These are phyloP conservation scores for Carex pumila DNA, from an alignment of 176 grass and related monocot genomes.

Conservation along the genomic window DNA sequence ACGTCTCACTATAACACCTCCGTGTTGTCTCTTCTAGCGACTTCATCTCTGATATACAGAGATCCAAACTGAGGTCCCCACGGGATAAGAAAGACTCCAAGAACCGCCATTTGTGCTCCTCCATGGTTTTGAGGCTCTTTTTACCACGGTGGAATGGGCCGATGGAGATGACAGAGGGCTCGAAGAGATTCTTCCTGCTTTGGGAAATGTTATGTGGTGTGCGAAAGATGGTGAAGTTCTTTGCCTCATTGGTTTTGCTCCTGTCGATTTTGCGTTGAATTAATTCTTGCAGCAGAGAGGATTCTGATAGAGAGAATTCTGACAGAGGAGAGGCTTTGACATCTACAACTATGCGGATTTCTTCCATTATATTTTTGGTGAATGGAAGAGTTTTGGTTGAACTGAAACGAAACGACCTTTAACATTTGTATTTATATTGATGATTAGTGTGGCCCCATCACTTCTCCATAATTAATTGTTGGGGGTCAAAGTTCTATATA, in stretches of 20 bases:
- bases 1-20: not conserved
- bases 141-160: not conserved
- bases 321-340: not conserved
- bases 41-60: conserved; percentile 12
- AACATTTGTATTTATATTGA: not conserved
- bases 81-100: conserved; percentile 3
- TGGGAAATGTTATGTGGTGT: not conserved
- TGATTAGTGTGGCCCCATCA: not conserved
- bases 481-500: too few relatives aligned
- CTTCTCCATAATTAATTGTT: too few relatives aligned
- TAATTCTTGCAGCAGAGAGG: too few relatives aligned
- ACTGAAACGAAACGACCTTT: too few relatives aligned
- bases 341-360: too few relatives aligned
- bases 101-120: conserved; percentile 2
- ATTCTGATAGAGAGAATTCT: too few relatives aligned
- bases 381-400: too few relatives aligned
- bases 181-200: too few relatives aligned
- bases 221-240: conserved; percentile 14
- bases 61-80: not conserved
- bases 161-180: not conserved
- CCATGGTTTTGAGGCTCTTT: not conserved
- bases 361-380: too few relatives aligned
- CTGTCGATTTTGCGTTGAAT: not conserved
- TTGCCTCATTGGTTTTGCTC: not conserved
- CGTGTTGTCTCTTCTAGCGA: not conserved